phyloP scores from a whole-genome alignment of 139 green algal species.

The Spirogloea muscicola region DNA sequence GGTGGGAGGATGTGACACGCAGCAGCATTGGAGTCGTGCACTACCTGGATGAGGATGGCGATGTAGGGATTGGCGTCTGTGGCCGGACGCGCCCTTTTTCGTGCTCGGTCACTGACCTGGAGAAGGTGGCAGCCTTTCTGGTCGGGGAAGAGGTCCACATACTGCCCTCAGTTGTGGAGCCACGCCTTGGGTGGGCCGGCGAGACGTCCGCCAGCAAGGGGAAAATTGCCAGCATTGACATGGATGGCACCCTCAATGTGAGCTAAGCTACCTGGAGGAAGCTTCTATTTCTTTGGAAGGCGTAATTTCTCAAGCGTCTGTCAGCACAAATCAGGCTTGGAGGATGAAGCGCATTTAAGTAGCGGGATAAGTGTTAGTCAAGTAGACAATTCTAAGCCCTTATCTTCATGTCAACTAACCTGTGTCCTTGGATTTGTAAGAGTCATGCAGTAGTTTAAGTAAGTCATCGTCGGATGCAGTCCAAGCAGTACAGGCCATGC shows the following conservation, averaged over 20 bases:
- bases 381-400: too few species aligned
- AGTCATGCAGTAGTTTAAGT: too few species aligned
- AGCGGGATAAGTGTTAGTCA: too few species aligned
- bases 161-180: conserved; percentile 8
- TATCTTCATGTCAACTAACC: too few species aligned
- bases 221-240: conserved; percentile 7
- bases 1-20: conserved; percentile 13
- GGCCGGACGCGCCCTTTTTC: neutral
- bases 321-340: too few species aligned
- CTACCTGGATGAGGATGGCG: conserved; percentile 13
- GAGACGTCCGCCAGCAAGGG: conserved; percentile 15
- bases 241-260: conserved; percentile 6
- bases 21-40: conserved; percentile 25
- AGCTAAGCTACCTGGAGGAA: conserved; percentile 13
- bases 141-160: conserved; percentile 8
- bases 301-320: too few species aligned
- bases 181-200: conserved; percentile 8
- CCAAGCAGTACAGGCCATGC: too few species aligned
- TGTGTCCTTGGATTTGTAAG: too few species aligned
- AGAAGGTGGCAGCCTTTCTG: conserved; percentile 14
- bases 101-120: neutral
- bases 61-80: conserved; percentile 9
- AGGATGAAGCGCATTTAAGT: too few species aligned
- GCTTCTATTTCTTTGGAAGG: too few species aligned
- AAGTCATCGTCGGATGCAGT: too few species aligned